phyloP scores from a whole-genome alignment of 805 yeast species.

The Cyberlindnera sargentensis region DNA sequence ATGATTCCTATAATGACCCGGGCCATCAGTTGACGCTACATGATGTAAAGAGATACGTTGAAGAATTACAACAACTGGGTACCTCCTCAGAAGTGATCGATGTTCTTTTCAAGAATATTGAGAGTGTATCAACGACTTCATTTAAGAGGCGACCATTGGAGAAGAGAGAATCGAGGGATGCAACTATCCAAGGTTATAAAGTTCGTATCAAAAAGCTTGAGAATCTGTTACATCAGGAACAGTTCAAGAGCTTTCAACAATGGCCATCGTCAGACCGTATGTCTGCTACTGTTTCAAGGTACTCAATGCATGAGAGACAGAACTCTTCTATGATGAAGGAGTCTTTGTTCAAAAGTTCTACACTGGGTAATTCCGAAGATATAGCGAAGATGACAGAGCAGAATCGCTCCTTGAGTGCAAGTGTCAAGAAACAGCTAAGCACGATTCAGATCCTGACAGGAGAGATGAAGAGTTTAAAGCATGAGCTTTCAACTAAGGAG shows the following conservation, averaged over 20 bases:
- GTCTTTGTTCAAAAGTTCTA: not conserved
- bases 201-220: slow-evolving; percentile 71
- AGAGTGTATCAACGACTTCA: slow-evolving; percentile 26
- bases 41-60: slow-evolving; percentile 32
- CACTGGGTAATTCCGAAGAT: slow-evolving; percentile 5
- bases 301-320: slow-evolving; percentile 8
- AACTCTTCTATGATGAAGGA: slow-evolving; percentile 1
- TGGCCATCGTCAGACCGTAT: slow-evolving; percentile 29
- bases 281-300: slow-evolving; percentile 6
- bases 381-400: slow-evolving; percentile 8
- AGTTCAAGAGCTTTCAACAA: slow-evolving; percentile 43
- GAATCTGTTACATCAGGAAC: slow-evolving; percentile 67
- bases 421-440: slow-evolving; percentile 8
- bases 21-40: slow-evolving; percentile 8
- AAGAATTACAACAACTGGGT: slow-evolving; percentile 24
- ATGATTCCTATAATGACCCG: not conserved
- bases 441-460: slow-evolving; percentile 9
- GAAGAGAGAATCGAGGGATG: slow-evolving; percentile 21
- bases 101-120: slow-evolving; percentile 32
- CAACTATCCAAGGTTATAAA: slow-evolving; percentile 53
- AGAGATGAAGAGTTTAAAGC: slow-evolving; percentile 13
- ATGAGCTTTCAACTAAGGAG: slow-evolving; percentile 9
- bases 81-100: slow-evolving; percentile 28
- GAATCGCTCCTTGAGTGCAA: slow-evolving; percentile 6
- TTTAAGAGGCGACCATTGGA: slow-evolving; percentile 7